Conservation (phyloP, 2,329 filamentous ascomycete genomes). For the Gaeumannomyces tritici region DNA sequence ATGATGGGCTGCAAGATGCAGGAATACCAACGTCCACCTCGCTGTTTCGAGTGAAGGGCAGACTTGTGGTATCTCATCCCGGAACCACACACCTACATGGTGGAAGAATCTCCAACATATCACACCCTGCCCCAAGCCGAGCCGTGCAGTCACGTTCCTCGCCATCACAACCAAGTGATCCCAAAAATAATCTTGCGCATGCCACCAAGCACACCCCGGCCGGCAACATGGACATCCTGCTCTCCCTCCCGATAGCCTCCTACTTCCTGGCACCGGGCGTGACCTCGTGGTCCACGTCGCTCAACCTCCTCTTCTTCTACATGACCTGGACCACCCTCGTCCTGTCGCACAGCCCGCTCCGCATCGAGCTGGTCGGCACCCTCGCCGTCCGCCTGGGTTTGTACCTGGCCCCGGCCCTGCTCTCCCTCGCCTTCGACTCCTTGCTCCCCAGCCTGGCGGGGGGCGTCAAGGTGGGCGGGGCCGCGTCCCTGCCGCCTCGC, state of each 20-base stretch:
- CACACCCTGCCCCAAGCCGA: no score
- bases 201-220: not conserved
- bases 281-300: slow-evolving; percentile 64
- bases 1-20: no score
- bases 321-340: slow-evolving; percentile 83
- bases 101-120: no score
- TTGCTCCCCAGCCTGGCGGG: slow-evolving; percentile 59
- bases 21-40: no score
- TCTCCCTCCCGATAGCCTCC: slow-evolving; percentile 64
- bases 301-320: slow-evolving; percentile 84
- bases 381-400: slow-evolving; percentile 58
- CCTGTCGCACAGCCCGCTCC: slow-evolving; percentile 63
- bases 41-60: no score
- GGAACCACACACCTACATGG: no score
- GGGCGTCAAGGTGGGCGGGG: slow-evolving; percentile 58
- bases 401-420: slow-evolving; percentile 62
- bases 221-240: slow-evolving; percentile 49
- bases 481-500: slow-evolving; percentile 37
- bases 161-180: not conserved
- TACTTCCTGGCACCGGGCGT: slow-evolving; percentile 53
- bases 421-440: slow-evolving; percentile 66
- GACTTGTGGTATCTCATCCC: no score
- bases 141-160: no score
- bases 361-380: slow-evolving; percentile 65
- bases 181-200: not conserved